Conservation (phyloP, 2,329 filamentous ascomycete species). For the Septoria petroselini region DNA sequence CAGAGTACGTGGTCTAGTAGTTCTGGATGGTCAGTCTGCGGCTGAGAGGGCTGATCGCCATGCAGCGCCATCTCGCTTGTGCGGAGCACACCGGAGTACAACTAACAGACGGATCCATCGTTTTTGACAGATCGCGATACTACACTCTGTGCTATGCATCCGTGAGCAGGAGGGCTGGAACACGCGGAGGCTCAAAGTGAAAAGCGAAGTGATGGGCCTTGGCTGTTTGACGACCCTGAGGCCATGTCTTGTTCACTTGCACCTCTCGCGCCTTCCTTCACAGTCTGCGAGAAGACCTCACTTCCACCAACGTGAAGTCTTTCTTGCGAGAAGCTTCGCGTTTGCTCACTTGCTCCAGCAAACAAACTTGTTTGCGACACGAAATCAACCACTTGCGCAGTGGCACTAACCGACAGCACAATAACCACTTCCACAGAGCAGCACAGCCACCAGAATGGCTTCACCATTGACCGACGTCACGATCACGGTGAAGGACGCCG, state of each 20-base stretch:
- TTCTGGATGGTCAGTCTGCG: too few relatives aligned
- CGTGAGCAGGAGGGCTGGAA: too few relatives aligned
- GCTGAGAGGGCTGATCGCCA: slow-evolving; percentile 7
- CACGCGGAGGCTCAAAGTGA: too few relatives aligned
- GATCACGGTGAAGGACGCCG: background rate
- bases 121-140: too few relatives aligned
- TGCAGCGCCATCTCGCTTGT: slow-evolving; percentile 5
- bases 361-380: slow-evolving; percentile 1
- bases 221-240: too few relatives aligned
- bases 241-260: background rate
- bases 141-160: too few relatives aligned
- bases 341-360: slow-evolving; percentile 2
- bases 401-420: slow-evolving; percentile 8
- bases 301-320: background rate
- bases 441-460: background rate
- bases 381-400: slow-evolving; percentile 4
- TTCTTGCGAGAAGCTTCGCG: background rate
- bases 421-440: slow-evolving; percentile 6
- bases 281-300: background rate
- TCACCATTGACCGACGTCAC: slow-evolving; percentile 3
- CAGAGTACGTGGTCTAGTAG: too few relatives aligned
- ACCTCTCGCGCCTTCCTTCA: slow-evolving; percentile 1
- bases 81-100: background rate
- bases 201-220: too few relatives aligned
- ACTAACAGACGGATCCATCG: too few relatives aligned